phyloP scores from a whole-genome alignment of 2,329 filamentous ascomycete species.

The Paraphoma sp. region DNA sequence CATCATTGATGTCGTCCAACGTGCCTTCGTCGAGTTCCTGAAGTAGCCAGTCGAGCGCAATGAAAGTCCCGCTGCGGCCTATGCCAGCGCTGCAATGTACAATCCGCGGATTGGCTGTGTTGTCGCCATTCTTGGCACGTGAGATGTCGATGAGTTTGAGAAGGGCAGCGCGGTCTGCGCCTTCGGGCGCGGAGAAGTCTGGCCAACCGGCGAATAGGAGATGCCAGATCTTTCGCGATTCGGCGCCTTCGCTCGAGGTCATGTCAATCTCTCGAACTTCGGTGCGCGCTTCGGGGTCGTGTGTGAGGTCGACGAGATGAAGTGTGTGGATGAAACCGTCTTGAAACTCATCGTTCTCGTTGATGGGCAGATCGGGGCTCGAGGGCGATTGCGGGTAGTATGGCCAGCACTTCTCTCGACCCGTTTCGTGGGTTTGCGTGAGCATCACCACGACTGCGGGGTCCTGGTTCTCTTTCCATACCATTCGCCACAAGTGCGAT shows the following conservation, averaged over 20 bases:
- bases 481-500: conserved; percentile 94
- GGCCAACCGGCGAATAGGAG: conserved; percentile 88
- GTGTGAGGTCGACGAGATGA: conserved; percentile 62
- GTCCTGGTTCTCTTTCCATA: conserved; percentile 77
- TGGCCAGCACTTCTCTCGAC: conserved; percentile 82
- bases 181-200: conserved; percentile 82
- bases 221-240: conserved; percentile 77
- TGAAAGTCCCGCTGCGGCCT: conserved; percentile 92
- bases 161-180: conserved; percentile 71
- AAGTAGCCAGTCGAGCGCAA: conserved; percentile 90
- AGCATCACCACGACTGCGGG: conserved; percentile 89
- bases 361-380: conserved; percentile 58
- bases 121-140: conserved; percentile 60
- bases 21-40: conserved; percentile 79
- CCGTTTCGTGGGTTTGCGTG: conserved; percentile 82
- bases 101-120: conserved; percentile 72
- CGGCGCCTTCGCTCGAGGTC: conserved; percentile 48
- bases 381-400: conserved; percentile 72
- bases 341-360: conserved; percentile 68
- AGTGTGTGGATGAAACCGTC: conserved; percentile 73
- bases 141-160: conserved; percentile 74
- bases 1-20: conserved; percentile 58
- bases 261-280: conserved; percentile 77
- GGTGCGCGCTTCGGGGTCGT: conserved; percentile 64
- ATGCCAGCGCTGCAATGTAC: conserved; percentile 81